Evolutionary conservation across 306 rosid genomes (phyloP), one percentile per base, ranked within the genome.

Genomic region (Medicago ruthenica): DNA sequence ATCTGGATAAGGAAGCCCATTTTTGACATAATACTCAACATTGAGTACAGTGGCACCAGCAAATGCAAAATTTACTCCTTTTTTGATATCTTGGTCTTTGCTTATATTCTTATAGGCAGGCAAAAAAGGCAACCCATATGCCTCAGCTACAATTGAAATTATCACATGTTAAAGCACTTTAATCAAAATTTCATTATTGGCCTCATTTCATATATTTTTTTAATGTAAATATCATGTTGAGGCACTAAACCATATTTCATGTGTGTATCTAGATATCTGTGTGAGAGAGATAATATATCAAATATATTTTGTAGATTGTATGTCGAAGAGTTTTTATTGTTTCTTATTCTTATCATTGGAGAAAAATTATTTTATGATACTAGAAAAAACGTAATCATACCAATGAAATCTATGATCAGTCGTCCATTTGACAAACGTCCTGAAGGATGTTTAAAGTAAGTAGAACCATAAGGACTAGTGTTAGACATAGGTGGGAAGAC

Each of bases 21-120:
- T 31, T 1, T 14, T 1, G 8, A 6, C 18, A 9, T 6, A 81
- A 70, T 75, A 80, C 15, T 83, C 67, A 2, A 63, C 9, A 16
- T 82, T 82, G 8, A 88, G 78, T 16, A 82, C 92, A 0, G 84
- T 83, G 9, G 89, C 76, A 70, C 92, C 89, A 5, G 72, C 82
- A 37, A 79, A 84, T 13, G 92, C 89, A 67, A 88, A 88, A 66
- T 88, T 88, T 3, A 83, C 85, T 70, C 88, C 86, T 11, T 55
- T 80, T 20, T 11, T 20, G 4, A 40, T 17, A 18, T 69, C 24
- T 51, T 70, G 45, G 60, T 64, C 54, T n/a, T n/a, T 7, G 12
- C 37, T 62, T 48, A 67, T 73, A 18, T 18, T 17, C n/a, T 73
- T n/a, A 59, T 79, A 83, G 1, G 88, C 82, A 3, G 75, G 85